phyloP scores from a whole-genome alignment of 495 filamentous ascomycete genomes.

The Aspergillus biplanus region DNA sequence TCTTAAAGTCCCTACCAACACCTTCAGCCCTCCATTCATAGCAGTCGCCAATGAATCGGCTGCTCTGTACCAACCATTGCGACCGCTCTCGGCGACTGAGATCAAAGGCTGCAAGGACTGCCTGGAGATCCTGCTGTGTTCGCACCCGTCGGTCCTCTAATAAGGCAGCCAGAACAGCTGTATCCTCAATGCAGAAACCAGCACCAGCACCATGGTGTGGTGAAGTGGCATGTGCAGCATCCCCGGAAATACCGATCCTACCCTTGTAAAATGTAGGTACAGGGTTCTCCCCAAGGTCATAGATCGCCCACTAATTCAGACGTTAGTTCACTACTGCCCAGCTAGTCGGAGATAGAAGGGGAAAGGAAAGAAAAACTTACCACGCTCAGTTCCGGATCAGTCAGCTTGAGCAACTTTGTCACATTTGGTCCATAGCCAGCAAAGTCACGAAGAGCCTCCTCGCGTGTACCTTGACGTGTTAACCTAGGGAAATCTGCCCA shows the following conservation, averaged over 20 bases:
- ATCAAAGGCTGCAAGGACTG: constrained; percentile 28
- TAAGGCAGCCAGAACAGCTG: constrained; percentile 45
- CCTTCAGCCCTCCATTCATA: constrained; percentile 33
- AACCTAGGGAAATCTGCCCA: constrained; percentile 40
- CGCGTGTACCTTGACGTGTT: constrained; percentile 33
- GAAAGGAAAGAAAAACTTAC: constrained; percentile 16
- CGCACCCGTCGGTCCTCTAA: constrained; percentile 30
- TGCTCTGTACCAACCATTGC: constrained; percentile 41
- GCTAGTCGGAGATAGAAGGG: background rate
- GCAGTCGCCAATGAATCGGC: constrained; percentile 35
- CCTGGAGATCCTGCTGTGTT: constrained; percentile 20
- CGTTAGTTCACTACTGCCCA: constrained; percentile 36
- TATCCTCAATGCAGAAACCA: constrained; percentile 61
- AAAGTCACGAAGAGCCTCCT: constrained; percentile 41
- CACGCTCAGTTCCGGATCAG: constrained; percentile 27
- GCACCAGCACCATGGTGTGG: constrained; percentile 60
- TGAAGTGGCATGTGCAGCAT: constrained; percentile 51
- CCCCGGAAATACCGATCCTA: constrained; percentile 51
- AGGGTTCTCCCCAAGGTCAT: constrained; percentile 55
- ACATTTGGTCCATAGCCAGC: constrained; percentile 40
- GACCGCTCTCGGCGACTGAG: constrained; percentile 28
- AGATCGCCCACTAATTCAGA: constrained; percentile 56
- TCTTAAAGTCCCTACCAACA: constrained; percentile 27
- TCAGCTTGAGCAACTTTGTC: constrained; percentile 29
- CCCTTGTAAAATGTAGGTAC: constrained; percentile 42